These are phyloP conservation scores for Hyphopichia fennica DNA, from an alignment of 1,139 yeast genomes.

Conservation along the genomic window DNA sequence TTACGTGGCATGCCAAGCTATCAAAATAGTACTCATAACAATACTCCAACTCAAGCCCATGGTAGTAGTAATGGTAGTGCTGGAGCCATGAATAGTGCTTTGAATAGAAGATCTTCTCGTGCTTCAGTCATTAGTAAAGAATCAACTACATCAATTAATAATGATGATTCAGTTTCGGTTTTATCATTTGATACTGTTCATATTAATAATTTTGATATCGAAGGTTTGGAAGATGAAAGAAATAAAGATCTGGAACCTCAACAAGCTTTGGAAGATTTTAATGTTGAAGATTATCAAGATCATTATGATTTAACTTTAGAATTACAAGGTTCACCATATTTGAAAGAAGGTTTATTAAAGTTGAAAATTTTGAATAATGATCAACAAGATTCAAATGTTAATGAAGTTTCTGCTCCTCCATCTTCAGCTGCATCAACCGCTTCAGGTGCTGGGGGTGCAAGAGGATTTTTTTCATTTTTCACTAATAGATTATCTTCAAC, in stretches of 20 bases:
- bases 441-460: slow-evolving; percentile 12
- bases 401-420: slow-evolving; percentile 16
- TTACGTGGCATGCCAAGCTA: slow-evolving; percentile 16
- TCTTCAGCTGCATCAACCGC: slow-evolving; percentile 27
- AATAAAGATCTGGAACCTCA: slow-evolving; percentile 14
- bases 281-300: slow-evolving; percentile 48
- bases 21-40: slow-evolving; percentile 1
- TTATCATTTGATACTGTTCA: slow-evolving; percentile 37
- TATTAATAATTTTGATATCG: slow-evolving; percentile 17
- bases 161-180: slow-evolving; percentile 41
- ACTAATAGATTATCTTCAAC: slow-evolving; percentile 10
- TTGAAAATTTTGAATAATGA: slow-evolving; percentile 47
- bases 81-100: slow-evolving; percentile 6
- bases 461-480: slow-evolving; percentile 27
- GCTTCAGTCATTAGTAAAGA: slow-evolving; percentile 36
- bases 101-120: slow-evolving; percentile 36
- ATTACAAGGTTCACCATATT: slow-evolving; percentile 73
- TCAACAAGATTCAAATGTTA: slow-evolving; percentile 31
- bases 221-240: slow-evolving; percentile 5
- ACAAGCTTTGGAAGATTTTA: slow-evolving; percentile 36
- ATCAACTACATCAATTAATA: slow-evolving; percentile 16
- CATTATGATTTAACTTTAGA: slow-evolving; percentile 60
- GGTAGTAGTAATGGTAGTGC: not conserved
- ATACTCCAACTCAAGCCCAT: not conserved
- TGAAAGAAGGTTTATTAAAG: slow-evolving; percentile 71